These are phyloP conservation scores for Fusarium torulosum DNA, from an alignment of 2,329 filamentous ascomycete genomes.

Conservation along the genomic window DNA sequence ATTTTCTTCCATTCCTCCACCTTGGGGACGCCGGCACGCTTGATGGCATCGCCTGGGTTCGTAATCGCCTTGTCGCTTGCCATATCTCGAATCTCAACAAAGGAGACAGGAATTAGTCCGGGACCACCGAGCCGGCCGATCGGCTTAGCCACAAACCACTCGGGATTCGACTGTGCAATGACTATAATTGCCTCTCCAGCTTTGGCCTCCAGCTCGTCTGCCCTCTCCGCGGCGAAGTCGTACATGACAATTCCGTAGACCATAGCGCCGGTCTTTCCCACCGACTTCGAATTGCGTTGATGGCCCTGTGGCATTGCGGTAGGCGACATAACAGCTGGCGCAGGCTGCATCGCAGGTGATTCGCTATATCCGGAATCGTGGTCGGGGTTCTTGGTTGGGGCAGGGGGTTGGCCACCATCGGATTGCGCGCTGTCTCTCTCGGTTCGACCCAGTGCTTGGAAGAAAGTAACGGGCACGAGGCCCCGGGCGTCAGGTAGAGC, in stretches of 20 bases:
- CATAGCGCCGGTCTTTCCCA: conserved; percentile 78
- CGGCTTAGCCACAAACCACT: conserved; percentile 99
- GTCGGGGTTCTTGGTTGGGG: conserved; percentile 71
- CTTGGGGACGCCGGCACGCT: conserved; percentile 87
- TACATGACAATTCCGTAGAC: conserved; percentile 98
- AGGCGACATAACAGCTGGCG: conserved; percentile 34
- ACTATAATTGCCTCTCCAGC: conserved; percentile 97
- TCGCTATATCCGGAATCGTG: conserved; percentile 88
- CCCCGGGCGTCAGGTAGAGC: conserved; percentile 87
- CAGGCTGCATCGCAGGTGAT: conserved; percentile 50
- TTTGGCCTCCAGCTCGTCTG: conserved; percentile 96
- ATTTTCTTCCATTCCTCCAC: conserved; percentile 99
- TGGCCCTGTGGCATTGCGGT: conserved; percentile 52
- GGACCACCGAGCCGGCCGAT: conserved; percentile 96
- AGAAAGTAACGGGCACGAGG: conserved; percentile 93
- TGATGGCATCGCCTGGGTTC: conserved; percentile 87
- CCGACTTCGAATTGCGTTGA: conserved; percentile 62
- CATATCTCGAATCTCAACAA: conserved; percentile 97
- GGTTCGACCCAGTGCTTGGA: conserved; percentile 91
- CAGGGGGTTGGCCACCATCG: conserved; percentile 63
- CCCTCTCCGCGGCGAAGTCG: conserved; percentile 92
- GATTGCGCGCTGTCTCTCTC: conserved; percentile 88
- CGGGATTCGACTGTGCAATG: conserved; percentile 96
- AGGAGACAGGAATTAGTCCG: conserved; percentile 94
- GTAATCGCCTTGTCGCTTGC: conserved; percentile 83